Conservation (phyloP, 306 rosid species). For the Pueraria montana region DNA sequence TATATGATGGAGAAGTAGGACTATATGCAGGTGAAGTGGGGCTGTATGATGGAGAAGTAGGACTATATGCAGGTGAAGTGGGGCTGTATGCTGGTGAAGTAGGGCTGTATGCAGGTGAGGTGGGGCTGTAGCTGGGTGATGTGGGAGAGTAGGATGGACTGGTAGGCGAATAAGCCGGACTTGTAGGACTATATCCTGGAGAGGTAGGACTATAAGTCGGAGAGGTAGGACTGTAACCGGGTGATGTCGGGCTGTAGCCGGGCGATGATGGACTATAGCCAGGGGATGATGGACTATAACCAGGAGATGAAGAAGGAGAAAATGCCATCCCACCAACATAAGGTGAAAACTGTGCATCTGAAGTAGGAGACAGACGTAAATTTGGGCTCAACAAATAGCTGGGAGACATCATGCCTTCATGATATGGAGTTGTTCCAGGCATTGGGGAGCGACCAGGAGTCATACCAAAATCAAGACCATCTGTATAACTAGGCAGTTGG, state of each 20-base stretch:
- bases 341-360: conserved; percentile 97
- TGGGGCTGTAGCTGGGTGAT: conserved; percentile 83
- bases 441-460: conserved; percentile 91
- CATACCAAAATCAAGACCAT: conserved; percentile 96
- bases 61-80: conserved; percentile 79
- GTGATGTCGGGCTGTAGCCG: conserved; percentile 94
- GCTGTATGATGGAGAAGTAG: conserved; percentile 77
- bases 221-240: conserved; percentile 91
- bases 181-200: conserved; percentile 94
- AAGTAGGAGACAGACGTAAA: conserved; percentile 87
- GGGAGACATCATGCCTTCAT: conserved; percentile 97
- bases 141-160: conserved; percentile 94
- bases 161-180: conserved; percentile 93
- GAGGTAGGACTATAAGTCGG: conserved; percentile 96
- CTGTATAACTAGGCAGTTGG: conserved; percentile 95
- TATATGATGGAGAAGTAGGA: conserved; percentile 77
- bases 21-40: conserved; percentile 82
- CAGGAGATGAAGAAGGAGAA: conserved; percentile 96
- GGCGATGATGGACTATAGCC: conserved; percentile 98
- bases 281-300: conserved; percentile 94
- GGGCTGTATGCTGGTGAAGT: conserved; percentile 88
- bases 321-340: conserved; percentile 96
- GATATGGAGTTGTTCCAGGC: conserved; percentile 85
- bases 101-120: conserved; percentile 72
- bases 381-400: conserved; percentile 89